Evolutionary conservation across 805 yeast species (phyloP), one percentile per base, ranked within the genome.

Genomic region (Grigorovia transvaalensis): DNA sequence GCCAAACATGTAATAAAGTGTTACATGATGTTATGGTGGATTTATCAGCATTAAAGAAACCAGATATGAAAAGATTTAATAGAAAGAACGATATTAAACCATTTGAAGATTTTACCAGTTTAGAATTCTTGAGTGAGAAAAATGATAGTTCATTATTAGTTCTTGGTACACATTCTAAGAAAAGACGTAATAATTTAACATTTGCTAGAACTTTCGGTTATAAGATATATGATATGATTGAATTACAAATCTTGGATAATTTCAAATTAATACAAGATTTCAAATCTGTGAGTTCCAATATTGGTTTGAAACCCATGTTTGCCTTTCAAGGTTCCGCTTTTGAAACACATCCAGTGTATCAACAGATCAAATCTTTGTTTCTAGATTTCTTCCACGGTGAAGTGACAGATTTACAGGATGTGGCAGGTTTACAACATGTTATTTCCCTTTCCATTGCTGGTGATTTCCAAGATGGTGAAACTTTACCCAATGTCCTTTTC

Each of bases 291-390:
- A 88, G 96, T 1, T 88, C 90, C 70, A 80, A 84, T 45, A 74
- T 91, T 42, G 99, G 99, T 30, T 74, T 91, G 66, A 90, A 88
- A 67, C 99, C 99, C 54, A 81, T 93, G 90, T 85, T 93, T 69
- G 76, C 85, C 2, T 93, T 93, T 74, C 88, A 88, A 66, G 97
- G 99, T 45, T 82, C 93, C 20, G 85, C 85, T 9, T 93, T 93
- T 62, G 98, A 93, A 59, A 75, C 83, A 12, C 88, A 91, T 64
- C 96, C 97, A 30, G 83, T 84, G 27, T 90, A 77, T 71, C 80
- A 77, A 67, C 96, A 90, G 55, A 65, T 89, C 57, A 91, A 91
- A 71, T 88, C 96, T 0, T 74, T 90, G 57, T 89, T 93, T 63
- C 63, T 93, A 57, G 99, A 93, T 70, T 85, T 93, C 67, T 93